Base-by-base conservation (phyloP, 352 stramenopile genomes). In the Globisporangium carolinianum region DNA sequence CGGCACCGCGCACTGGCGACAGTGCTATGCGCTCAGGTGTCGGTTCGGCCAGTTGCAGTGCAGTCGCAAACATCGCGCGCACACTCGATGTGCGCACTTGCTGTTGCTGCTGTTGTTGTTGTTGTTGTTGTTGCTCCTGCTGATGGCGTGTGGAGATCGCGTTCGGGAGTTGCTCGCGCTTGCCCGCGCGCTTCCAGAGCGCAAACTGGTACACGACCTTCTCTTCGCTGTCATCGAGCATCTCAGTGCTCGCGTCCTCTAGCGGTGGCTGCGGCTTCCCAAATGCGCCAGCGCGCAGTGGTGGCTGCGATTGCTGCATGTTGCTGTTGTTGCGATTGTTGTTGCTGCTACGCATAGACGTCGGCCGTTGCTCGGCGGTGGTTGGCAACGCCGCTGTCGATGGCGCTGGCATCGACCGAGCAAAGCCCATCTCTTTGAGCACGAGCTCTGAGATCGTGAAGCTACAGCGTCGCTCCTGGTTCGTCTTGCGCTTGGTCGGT, bases 391-490 rank as follows among this genome's bases (percentile, higher is more conserved):
- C 52, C n/a, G 6, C 65, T 48, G 18, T 68, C 51, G 67, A 56
- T 35, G 68, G 59, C 38, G 72, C 65, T 0, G 64, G 63, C 50
- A 56, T 6, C 10, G 67, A 72, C 0, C 67, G 66, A 10, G 66
- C 53, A n/a, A 72, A 63, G 2, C 76, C 76, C 10, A 86, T 58
- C 17, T 86, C 71, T 50, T 81, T 73, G 39, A 86, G 53, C 1
- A 67, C 69, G 49, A 73, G 67, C 35, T 76, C 69, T 4, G 75
- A 78, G 55, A 88, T 83, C 15, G 74, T 79, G 50, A 86, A 88
- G 47, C 78, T 88, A 53, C 71, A 81, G n/a, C 78, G 73, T 45
- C 75, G 65, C 24, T 86, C 71, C 39, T 83, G 60, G 10, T 57
- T 66, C 37, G 18, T 53, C 4, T 50, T 68, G 49, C 39, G 68